These are phyloP conservation scores for Purshia tridentata DNA, from an alignment of 306 rosid genomes.

Conservation along the genomic window DNA sequence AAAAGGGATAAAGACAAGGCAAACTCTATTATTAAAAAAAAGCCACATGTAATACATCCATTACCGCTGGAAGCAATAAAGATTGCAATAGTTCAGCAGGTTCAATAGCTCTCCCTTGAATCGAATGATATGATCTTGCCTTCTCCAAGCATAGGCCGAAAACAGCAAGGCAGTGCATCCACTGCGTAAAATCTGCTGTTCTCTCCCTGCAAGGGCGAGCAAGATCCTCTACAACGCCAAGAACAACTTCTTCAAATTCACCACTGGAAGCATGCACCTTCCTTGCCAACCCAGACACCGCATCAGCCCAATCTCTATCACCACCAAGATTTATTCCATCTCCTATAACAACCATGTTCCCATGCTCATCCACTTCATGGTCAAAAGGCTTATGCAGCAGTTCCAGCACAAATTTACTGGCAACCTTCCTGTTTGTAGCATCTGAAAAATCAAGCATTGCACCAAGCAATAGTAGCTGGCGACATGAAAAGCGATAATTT, in stretches of 20 bases:
- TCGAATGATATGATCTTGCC: constrained; percentile 53
- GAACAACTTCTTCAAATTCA: constrained; percentile 81
- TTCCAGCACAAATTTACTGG: constrained; percentile 76
- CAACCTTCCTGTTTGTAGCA: constrained; percentile 70
- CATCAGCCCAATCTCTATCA: constrained; percentile 86
- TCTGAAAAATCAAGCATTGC: constrained; percentile 90
- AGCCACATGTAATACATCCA: constrained; percentile 7
- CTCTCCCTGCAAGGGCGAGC: constrained; percentile 92
- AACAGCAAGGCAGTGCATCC: constrained; percentile 91
- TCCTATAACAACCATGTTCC: constrained; percentile 76
- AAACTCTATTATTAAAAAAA: neutral
- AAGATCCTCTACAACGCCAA: constrained; percentile 65
- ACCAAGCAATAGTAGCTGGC: constrained; percentile 90
- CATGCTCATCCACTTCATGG: constrained; percentile 76
- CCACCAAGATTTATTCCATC: constrained; percentile 96
- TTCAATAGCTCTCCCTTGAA: constrained; percentile 64
- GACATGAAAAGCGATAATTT: constrained; percentile 69
- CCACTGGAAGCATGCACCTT: constrained; percentile 83
- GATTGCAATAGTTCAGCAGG: constrained; percentile 69
- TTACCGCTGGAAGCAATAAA: constrained; percentile 89
- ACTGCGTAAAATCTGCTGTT: constrained; percentile 76
- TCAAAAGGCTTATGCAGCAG: constrained; percentile 78
- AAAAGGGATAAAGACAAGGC: neutral
- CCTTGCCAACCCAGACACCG: constrained; percentile 64
- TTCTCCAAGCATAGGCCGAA: constrained; percentile 74